Evolutionary conservation across 805 yeast genomes (phyloP).

Genomic region (Ogataea pignaliae): DNA sequence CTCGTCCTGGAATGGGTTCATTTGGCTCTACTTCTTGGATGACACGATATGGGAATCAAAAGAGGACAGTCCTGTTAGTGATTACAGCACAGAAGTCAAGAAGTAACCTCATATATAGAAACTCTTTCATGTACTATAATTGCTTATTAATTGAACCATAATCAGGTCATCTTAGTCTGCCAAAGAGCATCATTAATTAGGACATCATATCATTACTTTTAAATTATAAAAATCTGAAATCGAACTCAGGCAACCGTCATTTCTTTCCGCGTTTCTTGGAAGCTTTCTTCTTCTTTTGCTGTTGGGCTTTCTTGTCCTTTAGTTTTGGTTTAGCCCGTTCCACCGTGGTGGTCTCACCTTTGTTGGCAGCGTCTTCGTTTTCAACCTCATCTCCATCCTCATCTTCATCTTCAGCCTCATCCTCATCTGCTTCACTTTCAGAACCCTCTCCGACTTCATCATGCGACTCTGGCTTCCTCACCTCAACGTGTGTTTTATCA

Average conservation of each 20-base stretch:
- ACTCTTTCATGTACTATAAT: neutral
- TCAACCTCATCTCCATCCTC: neutral
- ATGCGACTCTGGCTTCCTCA: neutral
- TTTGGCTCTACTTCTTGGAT: slow-evolving; percentile 84
- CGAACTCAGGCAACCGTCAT: neutral
- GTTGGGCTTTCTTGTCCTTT: too few relatives aligned
- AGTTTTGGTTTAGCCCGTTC: too few relatives aligned
- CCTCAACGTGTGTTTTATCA: neutral
- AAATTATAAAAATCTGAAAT: neutral
- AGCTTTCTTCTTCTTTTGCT: slow-evolving; percentile 1
- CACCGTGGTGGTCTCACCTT: neutral
- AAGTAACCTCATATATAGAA: neutral
- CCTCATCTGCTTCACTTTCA: neutral
- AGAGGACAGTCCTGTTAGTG: slow-evolving; percentile 1
- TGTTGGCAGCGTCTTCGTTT: too few relatives aligned
- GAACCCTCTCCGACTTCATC: neutral
- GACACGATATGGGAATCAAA: slow-evolving; percentile 57
- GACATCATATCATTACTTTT: neutral
- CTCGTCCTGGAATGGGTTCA: slow-evolving; percentile 81
- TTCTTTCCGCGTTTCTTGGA: slow-evolving; percentile 1
- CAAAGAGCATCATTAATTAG: neutral
- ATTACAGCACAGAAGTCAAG: too few relatives aligned
- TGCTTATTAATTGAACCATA: too few relatives aligned
- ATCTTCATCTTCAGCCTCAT: neutral
- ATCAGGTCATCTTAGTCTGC: too few relatives aligned